A percentile compares a stretch with the other conserved stretches of the same genome.
Evolutionary conservation across 805 yeast genomes (phyloP).

Genomic region (Kodamaea nitidulidarum): DNA sequence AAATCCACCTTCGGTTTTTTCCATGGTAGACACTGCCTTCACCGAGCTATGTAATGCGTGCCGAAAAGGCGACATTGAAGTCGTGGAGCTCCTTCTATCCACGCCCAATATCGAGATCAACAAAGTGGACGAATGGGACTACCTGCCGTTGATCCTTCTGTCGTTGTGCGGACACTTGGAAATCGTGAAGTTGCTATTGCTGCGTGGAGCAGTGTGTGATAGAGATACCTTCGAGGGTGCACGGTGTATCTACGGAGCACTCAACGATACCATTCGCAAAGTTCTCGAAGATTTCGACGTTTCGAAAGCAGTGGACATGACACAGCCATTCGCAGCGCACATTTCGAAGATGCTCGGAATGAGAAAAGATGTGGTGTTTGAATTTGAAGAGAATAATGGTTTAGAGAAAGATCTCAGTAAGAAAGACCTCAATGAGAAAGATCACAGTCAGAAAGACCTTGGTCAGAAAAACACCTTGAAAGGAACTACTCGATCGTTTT

Average conservation of each 20-base stretch:
- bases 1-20: not conserved
- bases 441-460: not conserved
- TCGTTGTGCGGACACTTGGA: conserved; percentile 70
- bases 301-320: conserved; percentile 61
- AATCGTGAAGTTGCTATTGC: conserved; percentile 57
- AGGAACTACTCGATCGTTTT: conserved; percentile 2
- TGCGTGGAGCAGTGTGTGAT: conserved; percentile 70
- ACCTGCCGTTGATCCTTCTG: conserved; percentile 70
- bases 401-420: not conserved
- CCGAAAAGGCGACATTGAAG: conserved; percentile 62
- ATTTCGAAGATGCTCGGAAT: conserved; percentile 37
- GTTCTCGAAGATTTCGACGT: conserved; percentile 58
- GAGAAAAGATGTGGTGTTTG: conserved; percentile 31
- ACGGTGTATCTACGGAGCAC: conserved; percentile 70
- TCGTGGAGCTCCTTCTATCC: conserved; percentile 53
- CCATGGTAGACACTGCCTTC: conserved; percentile 22
- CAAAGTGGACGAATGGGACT: conserved; percentile 66
- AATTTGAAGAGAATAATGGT: conserved; percentile 10
- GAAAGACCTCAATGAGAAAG: not conserved
- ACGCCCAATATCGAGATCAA: conserved; percentile 39
- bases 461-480: not conserved
- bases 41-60: conserved; percentile 60
- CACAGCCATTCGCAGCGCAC: conserved; percentile 72
- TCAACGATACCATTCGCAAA: conserved; percentile 61
- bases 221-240: conserved; percentile 81